Conservation (phyloP, 2,329 filamentous ascomycete species). For the Thelonectria discophora region DNA sequence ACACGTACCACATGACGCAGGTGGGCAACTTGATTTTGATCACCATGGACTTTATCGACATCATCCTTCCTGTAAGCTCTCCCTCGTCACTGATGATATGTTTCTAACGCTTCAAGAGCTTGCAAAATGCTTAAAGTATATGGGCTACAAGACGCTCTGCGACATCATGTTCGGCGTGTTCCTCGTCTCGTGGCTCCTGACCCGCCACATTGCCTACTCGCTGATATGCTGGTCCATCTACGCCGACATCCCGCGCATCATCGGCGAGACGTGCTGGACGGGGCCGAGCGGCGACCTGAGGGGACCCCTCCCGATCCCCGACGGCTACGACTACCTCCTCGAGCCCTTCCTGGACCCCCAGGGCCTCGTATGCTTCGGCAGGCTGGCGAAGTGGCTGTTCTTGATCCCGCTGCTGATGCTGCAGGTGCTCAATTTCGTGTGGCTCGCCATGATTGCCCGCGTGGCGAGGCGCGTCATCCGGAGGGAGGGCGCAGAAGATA, state of each 20-base stretch:
- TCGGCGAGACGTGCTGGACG: slow-evolving; percentile 17
- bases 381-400: slow-evolving; percentile 18
- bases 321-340: slow-evolving; percentile 16
- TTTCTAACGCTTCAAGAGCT: slow-evolving; percentile 59
- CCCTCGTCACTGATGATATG: too few relatives aligned
- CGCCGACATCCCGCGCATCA: slow-evolving; percentile 20
- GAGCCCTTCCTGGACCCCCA: slow-evolving; percentile 20
- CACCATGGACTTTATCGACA: slow-evolving; percentile 92
- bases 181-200: slow-evolving; percentile 82
- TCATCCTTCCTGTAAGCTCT: slow-evolving; percentile 79
- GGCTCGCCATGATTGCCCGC: slow-evolving; percentile 26
- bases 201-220: slow-evolving; percentile 82
- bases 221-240: slow-evolving; percentile 76
- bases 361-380: slow-evolving; percentile 21
- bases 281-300: not conserved
- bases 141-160: slow-evolving; percentile 77
- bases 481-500: slow-evolving; percentile 21
- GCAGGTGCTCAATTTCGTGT: slow-evolving; percentile 20
- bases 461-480: slow-evolving; percentile 20
- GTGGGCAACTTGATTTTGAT: slow-evolving; percentile 90
- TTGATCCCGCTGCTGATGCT: slow-evolving; percentile 20
- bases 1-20: slow-evolving; percentile 85
- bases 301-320: slow-evolving; percentile 10
- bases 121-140: slow-evolving; percentile 92
- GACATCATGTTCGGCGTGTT: slow-evolving; percentile 86